Base-by-base conservation (phyloP, 164 flowering plant species). In the Vitis amurensis region DNA sequence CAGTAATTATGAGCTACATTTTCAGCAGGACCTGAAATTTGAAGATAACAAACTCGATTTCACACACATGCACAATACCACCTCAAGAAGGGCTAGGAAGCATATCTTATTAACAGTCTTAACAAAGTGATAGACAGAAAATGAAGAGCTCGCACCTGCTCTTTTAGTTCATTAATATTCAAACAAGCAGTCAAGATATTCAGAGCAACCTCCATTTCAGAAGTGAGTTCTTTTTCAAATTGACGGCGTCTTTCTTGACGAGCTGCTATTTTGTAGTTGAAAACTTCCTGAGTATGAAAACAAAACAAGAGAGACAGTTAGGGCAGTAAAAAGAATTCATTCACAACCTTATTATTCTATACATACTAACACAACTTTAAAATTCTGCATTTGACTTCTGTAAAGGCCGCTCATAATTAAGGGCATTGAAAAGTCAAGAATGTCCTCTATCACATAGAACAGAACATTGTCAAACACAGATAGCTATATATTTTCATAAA, bases 201-300 rank as follows among this genome's bases (percentile, higher is more conserved):
- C 60, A 93, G 86, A 64, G 96, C 97, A 76, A 83, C 82, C 63
- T 87, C 96, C 76, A 87, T 82, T 55, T 85, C 88, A 61, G 91
- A 78, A 68, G 89, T 82, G 61, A 96, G 93, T 80, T 96, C 97
- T 61, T 88, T 86, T 72, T 96, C 97, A 82, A 93, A 96, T 74
- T 89, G 97, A 49, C 97, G 97, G 11, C 99, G 94, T 71, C 98
- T 84, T 78, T 93, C 98, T 47, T 96, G 91, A 47, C 94, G 97
- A 80, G 91, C 97, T 51, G 99, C 87, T 80, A 92, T 92, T 81
- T 87, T 92, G 73, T 92, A 89, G 85, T 89, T 96, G 68, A 79
- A 87, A 29, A 83, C 88, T 79, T 96, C 99, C 99, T 96, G 89
- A 62, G 71, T 48, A 65, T 9, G 48, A 61, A 19, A 47, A 77